These are phyloP conservation scores for Taphrina sp. DNA, from an alignment of 1,139 yeast genomes.

Conservation along the genomic window DNA sequence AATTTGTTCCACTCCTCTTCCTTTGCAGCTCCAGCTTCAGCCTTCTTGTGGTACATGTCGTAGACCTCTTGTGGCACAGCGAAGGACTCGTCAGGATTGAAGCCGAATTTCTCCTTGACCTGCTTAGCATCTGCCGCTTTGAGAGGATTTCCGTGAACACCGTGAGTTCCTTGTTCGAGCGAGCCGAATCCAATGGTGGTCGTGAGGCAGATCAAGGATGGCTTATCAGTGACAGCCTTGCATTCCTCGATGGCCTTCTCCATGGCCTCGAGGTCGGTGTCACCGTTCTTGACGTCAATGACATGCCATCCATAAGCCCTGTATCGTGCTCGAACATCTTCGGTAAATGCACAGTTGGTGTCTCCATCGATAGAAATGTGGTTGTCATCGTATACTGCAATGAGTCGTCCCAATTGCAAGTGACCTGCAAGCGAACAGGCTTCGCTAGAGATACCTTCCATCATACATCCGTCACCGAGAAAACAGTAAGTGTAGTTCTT, in stretches of 20 bases:
- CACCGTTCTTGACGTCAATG: slow-evolving; percentile 73
- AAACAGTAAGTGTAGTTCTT: slow-evolving; percentile 76
- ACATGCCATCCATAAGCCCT: slow-evolving; percentile 96
- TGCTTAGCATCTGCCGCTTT: slow-evolving; percentile 90
- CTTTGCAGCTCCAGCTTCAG: slow-evolving; percentile 59
- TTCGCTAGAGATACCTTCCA: slow-evolving; percentile 97
- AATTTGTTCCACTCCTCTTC: slow-evolving; percentile 73
- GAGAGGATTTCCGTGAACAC: slow-evolving; percentile 96
- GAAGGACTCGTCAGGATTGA: slow-evolving; percentile 81
- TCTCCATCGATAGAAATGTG: slow-evolving; percentile 95
- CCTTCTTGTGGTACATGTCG: slow-evolving; percentile 61
- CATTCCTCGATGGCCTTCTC: slow-evolving; percentile 63
- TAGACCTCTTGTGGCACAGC: slow-evolving; percentile 80
- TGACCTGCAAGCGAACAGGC: slow-evolving; percentile 96
- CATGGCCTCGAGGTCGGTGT: slow-evolving; percentile 72
- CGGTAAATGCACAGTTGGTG: slow-evolving; percentile 89
- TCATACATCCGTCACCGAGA: slow-evolving; percentile 97
- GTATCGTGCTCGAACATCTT: slow-evolving; percentile 82
- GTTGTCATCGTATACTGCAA: slow-evolving; percentile 97
- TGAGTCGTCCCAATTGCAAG: slow-evolving; percentile 87
- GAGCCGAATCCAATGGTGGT: slow-evolving; percentile 98
- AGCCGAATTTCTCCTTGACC: slow-evolving; percentile 80
- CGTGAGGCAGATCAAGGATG: slow-evolving; percentile 82
- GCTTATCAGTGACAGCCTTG: slow-evolving; percentile 61
- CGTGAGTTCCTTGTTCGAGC: slow-evolving; percentile 75